Percentiles rank a stretch among this genome's conserved stretches.
Conservation (phyloP, 371 early-diverging fungal species). For the Haplosporangium sp. region DNA sequence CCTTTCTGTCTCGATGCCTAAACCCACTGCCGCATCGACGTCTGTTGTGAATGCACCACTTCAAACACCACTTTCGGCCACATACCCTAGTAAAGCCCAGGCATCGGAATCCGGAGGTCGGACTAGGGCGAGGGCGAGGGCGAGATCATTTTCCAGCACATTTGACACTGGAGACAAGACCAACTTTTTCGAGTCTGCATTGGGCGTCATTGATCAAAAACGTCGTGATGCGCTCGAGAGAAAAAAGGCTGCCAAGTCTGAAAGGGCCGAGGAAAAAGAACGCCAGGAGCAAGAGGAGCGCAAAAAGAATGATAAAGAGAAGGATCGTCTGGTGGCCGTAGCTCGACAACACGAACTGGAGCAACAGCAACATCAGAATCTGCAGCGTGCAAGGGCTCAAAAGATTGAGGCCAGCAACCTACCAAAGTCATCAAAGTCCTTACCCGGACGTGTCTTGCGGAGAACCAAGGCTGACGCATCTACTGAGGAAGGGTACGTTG, state of each 20-base stretch:
- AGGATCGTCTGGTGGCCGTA: slow-evolving; percentile 9
- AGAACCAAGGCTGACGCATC: slow-evolving; percentile 16
- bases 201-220: slow-evolving; percentile 38
- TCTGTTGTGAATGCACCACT: neutral
- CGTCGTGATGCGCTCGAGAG: slow-evolving; percentile 36
- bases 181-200: slow-evolving; percentile 40
- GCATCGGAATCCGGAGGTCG: slow-evolving; percentile 19
- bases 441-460: slow-evolving; percentile 49
- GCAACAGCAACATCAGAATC: too few relatives aligned
- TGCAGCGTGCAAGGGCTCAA: slow-evolving; percentile 28
- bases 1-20: too few relatives aligned
- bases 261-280: slow-evolving; percentile 8
- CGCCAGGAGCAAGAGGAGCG: slow-evolving; percentile 8
- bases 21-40: too few relatives aligned
- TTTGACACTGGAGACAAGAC: slow-evolving; percentile 19
- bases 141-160: slow-evolving; percentile 17
- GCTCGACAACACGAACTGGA: slow-evolving; percentile 2
- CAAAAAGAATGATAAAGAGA: slow-evolving; percentile 10
- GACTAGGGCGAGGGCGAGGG: slow-evolving; percentile 31
- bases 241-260: slow-evolving; percentile 24
- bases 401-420: slow-evolving; percentile 45
- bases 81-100: neutral
- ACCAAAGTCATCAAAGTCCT: slow-evolving; percentile 50
- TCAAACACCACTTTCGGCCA: neutral
- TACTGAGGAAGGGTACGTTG: slow-evolving; percentile 17